A percentile compares a stretch with the other conserved stretches of the same genome.
These are phyloP conservation scores for Heterococcus sp. DNA, from an alignment of 108 stramenopile species.

Conservation along the genomic window DNA sequence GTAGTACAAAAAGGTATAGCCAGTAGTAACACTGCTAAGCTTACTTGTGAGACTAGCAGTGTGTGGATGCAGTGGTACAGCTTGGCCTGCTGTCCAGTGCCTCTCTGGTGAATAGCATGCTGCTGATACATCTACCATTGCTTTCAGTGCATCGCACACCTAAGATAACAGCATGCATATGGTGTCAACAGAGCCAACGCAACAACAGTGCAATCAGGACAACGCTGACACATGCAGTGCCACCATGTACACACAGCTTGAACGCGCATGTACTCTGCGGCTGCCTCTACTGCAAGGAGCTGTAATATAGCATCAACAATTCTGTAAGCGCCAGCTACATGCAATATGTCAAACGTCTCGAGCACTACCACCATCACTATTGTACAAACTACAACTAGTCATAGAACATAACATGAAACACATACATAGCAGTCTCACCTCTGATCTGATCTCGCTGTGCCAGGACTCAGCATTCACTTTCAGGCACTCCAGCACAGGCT, in stretches of 20 bases:
- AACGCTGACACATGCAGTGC: not conserved
- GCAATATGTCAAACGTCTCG: too few relatives aligned
- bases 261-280: not conserved
- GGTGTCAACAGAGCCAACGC: not conserved
- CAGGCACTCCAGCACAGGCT: constrained; percentile 70
- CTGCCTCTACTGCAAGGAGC: not conserved
- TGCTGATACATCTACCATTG: constrained; percentile 25
- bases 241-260: not conserved
- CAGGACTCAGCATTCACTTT: constrained; percentile 67
- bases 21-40: too few relatives aligned
- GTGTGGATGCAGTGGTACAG: constrained; percentile 66
- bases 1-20: too few relatives aligned
- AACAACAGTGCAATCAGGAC: not conserved
- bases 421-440: not conserved
- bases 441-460: constrained; percentile 77
- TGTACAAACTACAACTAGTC: not conserved
- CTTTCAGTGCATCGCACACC: constrained; percentile 30
- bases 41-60: constrained; percentile 66
- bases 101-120: not conserved
- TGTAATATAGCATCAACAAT: not conserved
- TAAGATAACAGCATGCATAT: not conserved
- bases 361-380: too few relatives aligned
- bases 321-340: too few relatives aligned
- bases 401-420: not conserved
- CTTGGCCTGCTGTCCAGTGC: constrained; percentile 77